phyloP scores from a whole-genome alignment of 176 grass and related monocot species.

The Cymbopogon citratus region DNA sequence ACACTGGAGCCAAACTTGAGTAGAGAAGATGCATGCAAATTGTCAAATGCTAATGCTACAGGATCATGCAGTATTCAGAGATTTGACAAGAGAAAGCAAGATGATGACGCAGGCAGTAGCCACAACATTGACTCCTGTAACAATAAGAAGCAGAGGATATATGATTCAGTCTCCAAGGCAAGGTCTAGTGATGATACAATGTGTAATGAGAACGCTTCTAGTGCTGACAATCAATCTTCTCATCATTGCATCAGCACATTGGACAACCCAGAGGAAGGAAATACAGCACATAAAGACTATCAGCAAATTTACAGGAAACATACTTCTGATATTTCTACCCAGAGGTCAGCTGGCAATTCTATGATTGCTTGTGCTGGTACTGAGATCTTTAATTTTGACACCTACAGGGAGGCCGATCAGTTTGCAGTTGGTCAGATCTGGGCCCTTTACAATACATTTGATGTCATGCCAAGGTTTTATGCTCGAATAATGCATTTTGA shows the following conservation, averaged over 20 bases:
- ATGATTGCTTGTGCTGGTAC: constrained; percentile 3
- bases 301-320: not conserved
- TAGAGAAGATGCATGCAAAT: not conserved
- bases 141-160: not conserved
- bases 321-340: not conserved
- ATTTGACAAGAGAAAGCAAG: not conserved
- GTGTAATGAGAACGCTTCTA: not conserved
- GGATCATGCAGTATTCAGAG: not conserved
- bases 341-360: not conserved
- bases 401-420: constrained; percentile 43
- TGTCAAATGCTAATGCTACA: not conserved
- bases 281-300: not conserved
- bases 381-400: constrained; percentile 82
- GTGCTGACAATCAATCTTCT: not conserved
- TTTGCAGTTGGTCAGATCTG: constrained; percentile 74
- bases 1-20: not conserved
- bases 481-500: constrained; percentile 49
- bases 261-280: not conserved
- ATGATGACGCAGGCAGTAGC: not conserved
- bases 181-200: not conserved
- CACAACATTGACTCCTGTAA: not conserved
- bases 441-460: constrained; percentile 78
- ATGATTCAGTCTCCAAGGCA: not conserved
- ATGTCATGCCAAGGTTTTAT: constrained; percentile 88
- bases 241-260: not conserved